Evolutionary conservation across 768 basidiomycete species (phyloP).

Genomic region (Pulveroboletus sp.): DNA sequence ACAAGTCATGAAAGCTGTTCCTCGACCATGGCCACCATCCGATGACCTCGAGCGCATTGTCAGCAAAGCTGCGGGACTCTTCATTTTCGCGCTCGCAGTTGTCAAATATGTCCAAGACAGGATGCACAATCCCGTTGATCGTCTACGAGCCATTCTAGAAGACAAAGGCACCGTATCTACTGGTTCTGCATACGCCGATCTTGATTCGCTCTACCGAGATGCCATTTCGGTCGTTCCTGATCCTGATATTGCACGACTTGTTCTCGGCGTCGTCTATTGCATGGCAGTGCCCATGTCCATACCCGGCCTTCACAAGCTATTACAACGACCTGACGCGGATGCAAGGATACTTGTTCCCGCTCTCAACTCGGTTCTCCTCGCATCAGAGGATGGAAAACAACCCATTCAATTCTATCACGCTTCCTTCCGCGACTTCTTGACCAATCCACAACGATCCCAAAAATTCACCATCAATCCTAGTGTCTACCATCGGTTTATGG

Average conservation of each 20-base stretch:
- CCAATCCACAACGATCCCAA: slow-evolving; percentile 14
- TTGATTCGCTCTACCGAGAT: slow-evolving; percentile 19
- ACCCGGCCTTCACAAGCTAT: slow-evolving; percentile 11
- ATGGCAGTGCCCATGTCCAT: slow-evolving; percentile 12
- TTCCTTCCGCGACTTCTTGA: slow-evolving; percentile 21
- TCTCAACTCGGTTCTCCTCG: slow-evolving; percentile 16
- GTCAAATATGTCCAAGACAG: slow-evolving; percentile 22
- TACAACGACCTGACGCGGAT: slow-evolving; percentile 14
- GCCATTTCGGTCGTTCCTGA: slow-evolving; percentile 19
- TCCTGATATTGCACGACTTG: slow-evolving; percentile 12
- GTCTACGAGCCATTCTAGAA: slow-evolving; percentile 13
- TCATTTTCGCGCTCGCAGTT: slow-evolving; percentile 29
- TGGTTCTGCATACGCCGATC: slow-evolving; percentile 16
- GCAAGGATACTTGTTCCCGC: slow-evolving; percentile 11
- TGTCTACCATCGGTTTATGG: slow-evolving; percentile 17
- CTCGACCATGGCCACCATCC: slow-evolving; percentile 24
- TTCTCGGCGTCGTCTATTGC: slow-evolving; percentile 19
- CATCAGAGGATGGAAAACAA: slow-evolving; percentile 17
- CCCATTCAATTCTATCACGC: slow-evolving; percentile 22
- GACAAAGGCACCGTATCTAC: background rate
- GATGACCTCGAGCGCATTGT: slow-evolving; percentile 20
- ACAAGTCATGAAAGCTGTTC: slow-evolving; percentile 15
- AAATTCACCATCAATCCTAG: slow-evolving; percentile 13
- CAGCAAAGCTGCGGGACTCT: slow-evolving; percentile 22
- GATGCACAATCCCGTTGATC: slow-evolving; percentile 11